phyloP scores from a whole-genome alignment of 2,329 filamentous ascomycete species.

The Talaromyces funiculosus region DNA sequence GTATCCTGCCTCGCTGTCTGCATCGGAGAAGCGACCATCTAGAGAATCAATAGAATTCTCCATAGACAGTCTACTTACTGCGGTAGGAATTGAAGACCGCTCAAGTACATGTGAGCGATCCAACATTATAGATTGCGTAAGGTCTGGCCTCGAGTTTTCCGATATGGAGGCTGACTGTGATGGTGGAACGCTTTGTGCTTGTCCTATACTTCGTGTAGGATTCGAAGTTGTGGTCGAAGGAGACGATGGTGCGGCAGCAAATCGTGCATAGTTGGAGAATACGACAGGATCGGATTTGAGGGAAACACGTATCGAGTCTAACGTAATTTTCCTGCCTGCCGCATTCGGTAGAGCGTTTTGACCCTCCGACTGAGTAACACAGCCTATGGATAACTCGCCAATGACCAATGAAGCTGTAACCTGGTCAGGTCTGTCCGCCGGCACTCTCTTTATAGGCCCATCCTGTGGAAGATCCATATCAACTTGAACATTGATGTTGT shows the following conservation, averaged over 20 bases:
- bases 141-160: slow-evolving; percentile 24
- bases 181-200: slow-evolving; percentile 22
- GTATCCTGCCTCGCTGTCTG: slow-evolving; percentile 33
- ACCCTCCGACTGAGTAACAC: slow-evolving; percentile 15
- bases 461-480: slow-evolving; percentile 44
- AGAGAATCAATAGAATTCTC: slow-evolving; percentile 27
- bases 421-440: slow-evolving; percentile 32
- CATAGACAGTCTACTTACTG: background rate
- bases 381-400: slow-evolving; percentile 30
- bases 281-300: slow-evolving; percentile 45
- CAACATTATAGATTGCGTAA: slow-evolving; percentile 38
- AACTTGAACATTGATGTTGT: slow-evolving; percentile 48
- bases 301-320: slow-evolving; percentile 42
- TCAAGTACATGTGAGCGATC: slow-evolving; percentile 21
- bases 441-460: slow-evolving; percentile 28
- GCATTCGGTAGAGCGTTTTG: background rate
- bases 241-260: slow-evolving; percentile 29
- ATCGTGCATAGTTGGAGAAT: slow-evolving; percentile 43
- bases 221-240: slow-evolving; percentile 31
- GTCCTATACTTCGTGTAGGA: slow-evolving; percentile 25
- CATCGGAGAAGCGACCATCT: slow-evolving; percentile 40
- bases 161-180: slow-evolving; percentile 21
- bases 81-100: background rate
- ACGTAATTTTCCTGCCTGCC: slow-evolving; percentile 35
- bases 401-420: slow-evolving; percentile 33